Base-by-base conservation (phyloP, 129 eudicot genomes). In the Glebionis coronaria region DNA sequence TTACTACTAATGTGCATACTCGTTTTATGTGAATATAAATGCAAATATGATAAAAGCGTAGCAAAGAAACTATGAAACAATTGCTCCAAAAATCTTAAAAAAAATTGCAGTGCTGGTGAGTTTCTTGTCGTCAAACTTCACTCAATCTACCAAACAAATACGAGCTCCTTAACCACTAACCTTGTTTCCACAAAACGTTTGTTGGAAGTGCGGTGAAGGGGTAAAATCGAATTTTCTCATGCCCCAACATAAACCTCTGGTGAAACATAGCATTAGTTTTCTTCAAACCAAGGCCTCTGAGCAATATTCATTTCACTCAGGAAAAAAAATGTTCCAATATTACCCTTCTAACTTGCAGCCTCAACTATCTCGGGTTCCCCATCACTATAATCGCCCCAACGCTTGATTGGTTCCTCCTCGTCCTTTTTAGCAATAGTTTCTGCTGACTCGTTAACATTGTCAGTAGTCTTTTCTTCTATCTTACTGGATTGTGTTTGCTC, bases 311-410 rank as follows among this genome's bases (percentile, higher is more conserved):
- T 65, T 62, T 78, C 76, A 68, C 61, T 63, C 51, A 46, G 27
- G 63, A 70, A 58, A 80, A n/a, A 75, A 14, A 58, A 73, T 14
- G 54, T 73, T 65, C 65, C 59, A 16, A 42, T 15, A 52, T 56
- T 28, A 52, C 19, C 66, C 56, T 49, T 23, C 85, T 71, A 84
- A 76, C 80, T 79, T 71, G 81, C 56, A 67, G 70, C 87, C 77
- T 76, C 87, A 19, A 82, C 78, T 67, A 56, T 53, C 72, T 91
- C 95, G 7, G 82, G 70, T 73, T 91, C 97, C 65, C 73, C 70
- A 5, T 91, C 97, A 49, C 91, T 83, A 75, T 85, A 84, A 77
- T 87, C 92, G 56, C 90, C 97, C 92, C 96, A 88, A 23, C 82
- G 63, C 78, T 91, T 85, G 28, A 73, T 65, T 52, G 80, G 57